phyloP scores from a whole-genome alignment of 2,329 filamentous ascomycete genomes.

The Nigrograna mackinnonii region DNA sequence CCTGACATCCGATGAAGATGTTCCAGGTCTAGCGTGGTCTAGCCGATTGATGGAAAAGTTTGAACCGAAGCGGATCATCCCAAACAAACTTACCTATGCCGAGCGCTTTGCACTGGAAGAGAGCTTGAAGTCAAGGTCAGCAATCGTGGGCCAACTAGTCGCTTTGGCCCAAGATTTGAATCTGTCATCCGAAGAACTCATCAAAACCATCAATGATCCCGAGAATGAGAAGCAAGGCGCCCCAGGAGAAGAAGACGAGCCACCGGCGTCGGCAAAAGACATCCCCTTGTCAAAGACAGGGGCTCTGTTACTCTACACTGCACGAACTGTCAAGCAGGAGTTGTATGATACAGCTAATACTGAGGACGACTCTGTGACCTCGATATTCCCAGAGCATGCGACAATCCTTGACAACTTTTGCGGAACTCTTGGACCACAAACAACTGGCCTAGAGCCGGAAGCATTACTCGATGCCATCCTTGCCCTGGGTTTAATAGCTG shows the following conservation, averaged over 20 bases:
- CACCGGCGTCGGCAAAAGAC: slow-evolving; percentile 54
- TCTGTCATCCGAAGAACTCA: slow-evolving; percentile 52
- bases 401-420: slow-evolving; percentile 57
- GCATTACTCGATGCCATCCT: slow-evolving; percentile 59
- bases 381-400: slow-evolving; percentile 59
- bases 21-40: slow-evolving; percentile 54
- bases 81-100: slow-evolving; percentile 63
- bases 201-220: slow-evolving; percentile 47
- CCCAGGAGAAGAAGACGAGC: slow-evolving; percentile 57
- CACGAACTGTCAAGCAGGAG: slow-evolving; percentile 53
- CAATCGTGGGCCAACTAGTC: slow-evolving; percentile 73
- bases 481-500: slow-evolving; percentile 54
- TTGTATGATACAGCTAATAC: slow-evolving; percentile 49
- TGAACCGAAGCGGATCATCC: slow-evolving; percentile 66
- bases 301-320: slow-evolving; percentile 57
- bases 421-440: slow-evolving; percentile 40
- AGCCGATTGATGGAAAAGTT: slow-evolving; percentile 69
- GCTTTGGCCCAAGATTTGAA: slow-evolving; percentile 65
- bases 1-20: slow-evolving; percentile 47
- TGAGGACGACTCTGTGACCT: slow-evolving; percentile 39
- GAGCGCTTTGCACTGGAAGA: slow-evolving; percentile 68
- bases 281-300: slow-evolving; percentile 62
- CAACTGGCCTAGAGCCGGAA: slow-evolving; percentile 47
- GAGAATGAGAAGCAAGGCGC: slow-evolving; percentile 44
- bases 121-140: slow-evolving; percentile 63